These are phyloP conservation scores for Pythium monospermum DNA, from an alignment of 352 stramenopile species.

Conservation along the genomic window DNA sequence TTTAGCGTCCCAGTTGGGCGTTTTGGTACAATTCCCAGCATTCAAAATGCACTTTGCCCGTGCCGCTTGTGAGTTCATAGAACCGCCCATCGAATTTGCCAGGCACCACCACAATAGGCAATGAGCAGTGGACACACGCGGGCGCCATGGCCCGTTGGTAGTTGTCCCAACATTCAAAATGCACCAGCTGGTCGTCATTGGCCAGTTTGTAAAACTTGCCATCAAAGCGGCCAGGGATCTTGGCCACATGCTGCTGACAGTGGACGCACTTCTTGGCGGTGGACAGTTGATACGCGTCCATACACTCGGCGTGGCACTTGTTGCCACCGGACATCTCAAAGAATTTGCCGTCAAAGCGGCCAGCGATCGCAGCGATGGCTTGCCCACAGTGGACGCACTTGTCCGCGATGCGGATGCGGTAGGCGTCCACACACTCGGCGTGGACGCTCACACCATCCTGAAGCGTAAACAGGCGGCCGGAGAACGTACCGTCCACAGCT, in stretches of 20 bases:
- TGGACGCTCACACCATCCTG: constrained; percentile 72
- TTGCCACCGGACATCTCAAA: constrained; percentile 59
- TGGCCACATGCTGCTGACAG: constrained; percentile 63
- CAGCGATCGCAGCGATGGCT: constrained; percentile 70
- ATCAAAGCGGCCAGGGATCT: constrained; percentile 65
- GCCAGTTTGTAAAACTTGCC: constrained; percentile 84
- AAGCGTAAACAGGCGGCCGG: constrained; percentile 73
- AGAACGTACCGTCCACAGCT: constrained; percentile 67
- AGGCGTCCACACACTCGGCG: constrained; percentile 83
- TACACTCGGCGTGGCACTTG: constrained; percentile 81
- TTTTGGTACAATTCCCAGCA: constrained; percentile 77
- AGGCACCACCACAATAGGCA: constrained; percentile 69
- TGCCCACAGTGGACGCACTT: constrained; percentile 78
- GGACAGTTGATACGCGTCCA: constrained; percentile 67
- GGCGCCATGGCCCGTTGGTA: constrained; percentile 70
- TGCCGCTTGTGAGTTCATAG: constrained; percentile 70
- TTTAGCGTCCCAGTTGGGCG: constrained; percentile 6
- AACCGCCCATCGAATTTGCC: constrained; percentile 78
- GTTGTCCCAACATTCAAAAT: constrained; percentile 84
- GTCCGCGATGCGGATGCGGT: constrained; percentile 73
- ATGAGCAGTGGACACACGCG: constrained; percentile 72
- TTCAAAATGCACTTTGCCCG: constrained; percentile 83
- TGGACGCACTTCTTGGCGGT: constrained; percentile 74
- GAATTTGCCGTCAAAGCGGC: constrained; percentile 75
- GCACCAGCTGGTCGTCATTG: constrained; percentile 46